These are phyloP conservation scores for Fusarium liriodendri DNA, from an alignment of 2,329 filamentous ascomycete species.

Conservation along the genomic window DNA sequence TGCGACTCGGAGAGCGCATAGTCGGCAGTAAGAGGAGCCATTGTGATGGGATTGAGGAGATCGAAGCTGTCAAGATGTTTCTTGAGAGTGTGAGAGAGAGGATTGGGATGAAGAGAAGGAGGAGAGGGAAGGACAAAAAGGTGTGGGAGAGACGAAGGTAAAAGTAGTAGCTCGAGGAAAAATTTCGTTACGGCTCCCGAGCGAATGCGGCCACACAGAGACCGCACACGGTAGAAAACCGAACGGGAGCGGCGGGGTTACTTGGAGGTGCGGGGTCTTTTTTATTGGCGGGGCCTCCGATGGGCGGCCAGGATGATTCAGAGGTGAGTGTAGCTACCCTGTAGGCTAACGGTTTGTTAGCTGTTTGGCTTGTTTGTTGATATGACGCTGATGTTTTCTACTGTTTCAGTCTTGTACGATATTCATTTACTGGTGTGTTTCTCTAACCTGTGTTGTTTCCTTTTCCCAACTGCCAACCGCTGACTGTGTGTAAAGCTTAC, in stretches of 20 bases:
- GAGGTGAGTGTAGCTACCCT: constrained; percentile 12
- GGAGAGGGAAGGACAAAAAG: constrained; percentile 22
- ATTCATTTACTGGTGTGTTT: not conserved
- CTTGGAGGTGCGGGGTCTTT: constrained; percentile 42
- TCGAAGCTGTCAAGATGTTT: constrained; percentile 17
- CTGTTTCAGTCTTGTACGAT: not conserved
- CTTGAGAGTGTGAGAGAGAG: constrained; percentile 6
- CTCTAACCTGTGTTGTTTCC: not conserved
- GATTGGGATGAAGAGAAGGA: constrained; percentile 2
- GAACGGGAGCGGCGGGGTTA: constrained; percentile 25
- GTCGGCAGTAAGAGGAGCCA: constrained; percentile 56
- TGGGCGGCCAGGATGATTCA: not conserved
- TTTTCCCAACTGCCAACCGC: not conserved
- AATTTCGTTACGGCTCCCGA: constrained; percentile 35
- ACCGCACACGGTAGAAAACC: constrained; percentile 30
- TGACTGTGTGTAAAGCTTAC: not conserved
- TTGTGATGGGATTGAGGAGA: constrained; percentile 44
- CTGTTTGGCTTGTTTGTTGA: not conserved
- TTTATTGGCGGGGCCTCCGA: constrained; percentile 34
- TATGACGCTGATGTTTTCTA: not conserved
- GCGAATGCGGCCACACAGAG: not conserved
- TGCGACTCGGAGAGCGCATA: constrained; percentile 66
- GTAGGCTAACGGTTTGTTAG: constrained; percentile 10
- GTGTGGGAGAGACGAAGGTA: constrained; percentile 33
- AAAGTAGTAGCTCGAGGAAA: constrained; percentile 30